Conservation (phyloP, 306 rosid genomes). For the Lagenaria siceraria region DNA sequence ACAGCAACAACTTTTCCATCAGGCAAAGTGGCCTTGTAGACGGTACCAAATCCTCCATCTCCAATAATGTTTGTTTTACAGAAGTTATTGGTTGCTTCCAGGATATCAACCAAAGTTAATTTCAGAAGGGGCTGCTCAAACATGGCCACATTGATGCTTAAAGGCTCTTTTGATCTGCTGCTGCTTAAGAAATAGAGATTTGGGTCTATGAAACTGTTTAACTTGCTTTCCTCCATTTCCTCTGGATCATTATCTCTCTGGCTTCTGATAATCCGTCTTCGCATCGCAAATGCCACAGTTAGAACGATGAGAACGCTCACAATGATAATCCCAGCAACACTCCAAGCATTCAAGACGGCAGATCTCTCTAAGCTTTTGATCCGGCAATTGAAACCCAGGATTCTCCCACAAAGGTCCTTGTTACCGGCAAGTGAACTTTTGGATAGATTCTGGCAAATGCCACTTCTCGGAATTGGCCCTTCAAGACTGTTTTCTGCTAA, state of each 20-base stretch:
- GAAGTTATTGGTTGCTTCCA: constrained; percentile 86
- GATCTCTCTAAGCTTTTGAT: constrained; percentile 34
- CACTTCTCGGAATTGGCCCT: constrained; percentile 73
- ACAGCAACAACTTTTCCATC: constrained; percentile 73
- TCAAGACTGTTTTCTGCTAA: constrained; percentile 61
- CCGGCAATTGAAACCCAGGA: constrained; percentile 42
- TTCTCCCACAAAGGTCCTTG: constrained; percentile 59
- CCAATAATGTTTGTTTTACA: constrained; percentile 92
- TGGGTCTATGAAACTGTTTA: constrained; percentile 47
- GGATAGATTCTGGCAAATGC: constrained; percentile 68
- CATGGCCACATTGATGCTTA: constrained; percentile 86
- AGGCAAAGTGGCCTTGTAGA: constrained; percentile 80
- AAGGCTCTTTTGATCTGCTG: constrained; percentile 88
- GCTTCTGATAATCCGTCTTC: constrained; percentile 36
- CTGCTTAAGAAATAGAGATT: constrained; percentile 78
- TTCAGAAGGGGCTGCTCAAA: constrained; percentile 94
- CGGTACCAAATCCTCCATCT: constrained; percentile 98
- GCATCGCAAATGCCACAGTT: constrained; percentile 33
- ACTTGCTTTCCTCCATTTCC: constrained; percentile 49
- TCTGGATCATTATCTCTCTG: constrained; percentile 35
- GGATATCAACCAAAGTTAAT: constrained; percentile 59
- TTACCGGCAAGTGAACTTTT: constrained; percentile 43
- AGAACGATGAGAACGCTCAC: constrained; percentile 28
- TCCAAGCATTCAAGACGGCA: constrained; percentile 43
- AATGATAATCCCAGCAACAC: constrained; percentile 48